Evolutionary conservation across 108 stramenopile species (phyloP), one percentile per base, ranked within the genome.

Genomic region (Nitzschia putrida): DNA sequence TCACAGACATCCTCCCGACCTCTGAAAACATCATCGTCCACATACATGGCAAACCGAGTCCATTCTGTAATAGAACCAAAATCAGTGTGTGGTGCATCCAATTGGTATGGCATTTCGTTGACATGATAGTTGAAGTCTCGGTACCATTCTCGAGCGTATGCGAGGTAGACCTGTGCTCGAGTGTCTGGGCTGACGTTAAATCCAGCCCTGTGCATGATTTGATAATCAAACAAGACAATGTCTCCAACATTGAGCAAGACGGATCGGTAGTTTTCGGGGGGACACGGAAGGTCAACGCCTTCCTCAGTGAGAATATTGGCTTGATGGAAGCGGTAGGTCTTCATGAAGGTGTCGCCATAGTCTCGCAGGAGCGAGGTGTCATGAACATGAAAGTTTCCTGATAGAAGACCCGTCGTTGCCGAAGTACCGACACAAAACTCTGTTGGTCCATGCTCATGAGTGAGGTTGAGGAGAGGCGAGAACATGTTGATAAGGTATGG

Each of bases 341-440:
- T 25, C 34, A 37, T 26, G 38, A 23, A 24, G 18, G 23, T 7
- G 10, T 9, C 8, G 8, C 34, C 52, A 38, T 8, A 8, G 38
- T 37, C 23, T 12, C 1, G 7, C 12, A 37, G 37, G 51, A 43
- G 14, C 8, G 25, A 21, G 22, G 26, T 16, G 47, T 49, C 18
- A 18, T 49, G 18, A 16, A 49, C n/a, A 18, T 49, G 21, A 29
- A 29, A 25, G 45, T 24, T 21, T 64, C 61, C 49, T 22, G 45
- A 34, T 39, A 49, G 8, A 34, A 53, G 37, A 49, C 65, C 34
- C 52, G 52, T 24, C 50, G 45, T 16, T 51, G 14, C 34, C 20
- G 65, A 52, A 8, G 65, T 53, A 52, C 77, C 77, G 52, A 78
- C 51, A 29, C 77, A 78, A 51, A 78, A 78, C 38, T 78, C 77